Percentiles rank a stretch among this genome's conserved stretches.
phyloP scores from a whole-genome alignment of 2,329 filamentous ascomycete genomes.

The Hypoxylon sp. region DNA sequence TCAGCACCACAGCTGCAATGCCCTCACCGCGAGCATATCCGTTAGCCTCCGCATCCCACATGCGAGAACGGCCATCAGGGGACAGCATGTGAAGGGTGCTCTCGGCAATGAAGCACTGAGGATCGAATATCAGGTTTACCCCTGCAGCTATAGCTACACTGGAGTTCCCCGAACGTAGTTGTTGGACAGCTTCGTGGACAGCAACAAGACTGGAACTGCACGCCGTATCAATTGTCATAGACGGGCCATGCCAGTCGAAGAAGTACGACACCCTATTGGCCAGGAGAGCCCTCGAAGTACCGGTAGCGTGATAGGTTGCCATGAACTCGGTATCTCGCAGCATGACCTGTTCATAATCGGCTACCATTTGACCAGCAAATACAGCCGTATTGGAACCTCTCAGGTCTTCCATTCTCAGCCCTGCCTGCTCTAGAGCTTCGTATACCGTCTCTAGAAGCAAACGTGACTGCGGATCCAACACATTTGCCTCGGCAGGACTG shows the following conservation, averaged over 20 bases:
- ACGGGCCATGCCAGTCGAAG: slow-evolving; percentile 20
- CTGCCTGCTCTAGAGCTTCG: slow-evolving; percentile 11
- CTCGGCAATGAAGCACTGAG: neutral
- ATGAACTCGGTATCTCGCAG: neutral
- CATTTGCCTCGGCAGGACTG: slow-evolving; percentile 1
- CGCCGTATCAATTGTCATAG: slow-evolving; percentile 25
- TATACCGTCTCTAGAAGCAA: slow-evolving; percentile 22
- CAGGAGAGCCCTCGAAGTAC: neutral
- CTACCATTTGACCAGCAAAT: neutral
- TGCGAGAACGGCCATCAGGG: slow-evolving; percentile 20
- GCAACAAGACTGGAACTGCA: slow-evolving; percentile 23
- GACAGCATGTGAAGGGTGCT: slow-evolving; percentile 31
- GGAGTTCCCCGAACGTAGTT: slow-evolving; percentile 2
- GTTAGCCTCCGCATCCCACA: slow-evolving; percentile 36
- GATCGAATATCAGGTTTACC: slow-evolving; percentile 2
- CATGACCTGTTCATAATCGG: neutral
- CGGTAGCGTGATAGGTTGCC: neutral
- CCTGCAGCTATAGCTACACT: slow-evolving; percentile 6
- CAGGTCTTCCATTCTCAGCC: neutral
- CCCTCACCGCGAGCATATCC: slow-evolving; percentile 40
- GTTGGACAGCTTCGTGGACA: slow-evolving; percentile 16
- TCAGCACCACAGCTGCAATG: slow-evolving; percentile 50
- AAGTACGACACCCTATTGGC: slow-evolving; percentile 19
- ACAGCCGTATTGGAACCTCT: slow-evolving; percentile 8
- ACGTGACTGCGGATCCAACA: slow-evolving; percentile 10